Evolutionary conservation across 331 rosid genomes (phyloP), one percentile per base, ranked within the genome.

Genomic region (Arachis monticola): DNA sequence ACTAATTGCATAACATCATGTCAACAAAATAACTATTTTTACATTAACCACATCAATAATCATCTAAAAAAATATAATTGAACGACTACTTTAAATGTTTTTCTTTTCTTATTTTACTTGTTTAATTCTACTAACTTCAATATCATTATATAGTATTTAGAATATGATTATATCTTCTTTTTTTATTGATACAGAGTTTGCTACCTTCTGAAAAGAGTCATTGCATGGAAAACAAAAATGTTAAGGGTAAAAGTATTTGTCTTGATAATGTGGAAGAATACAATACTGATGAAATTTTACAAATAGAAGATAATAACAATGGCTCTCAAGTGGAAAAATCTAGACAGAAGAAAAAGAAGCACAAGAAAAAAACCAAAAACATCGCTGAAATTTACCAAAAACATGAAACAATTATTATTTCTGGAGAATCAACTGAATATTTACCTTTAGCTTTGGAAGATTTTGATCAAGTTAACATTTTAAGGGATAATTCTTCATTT

Each of bases 371-470:
- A 81, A 86, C 88, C 4, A 86, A 82, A 68, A 92, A 78, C 57
- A 48, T 77, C 61, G 83, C 84, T 4, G 83, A 85, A 85, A 82
- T 73, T 62, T 87, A 86, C 72, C 82, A 77, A 44, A 89, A 83
- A 83, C 83, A 78, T 77, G 92, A 90, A 77, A 47, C 82, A n/a
- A n/a, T n/a, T 83, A 47, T 22, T 35, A 44, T 22, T 35, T 75
- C 64, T 78, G 91, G 79, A 67, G 90, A 82, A 79, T 63, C 85
- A 62, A 75, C 86, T 67, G 53, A 86, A 67, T 35, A 2, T 35
- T 70, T 85, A 55, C 89, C 87, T 7, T 89, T 87, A 74, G 86
- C 79, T 73, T 77, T 83, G 64, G 70, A 88, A 53, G 88, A 82
- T 47, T 81, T 83, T 11, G 52, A 78, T 22, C 46, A 74, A 57